A percentile compares a stretch with the other conserved stretches of the same genome.
These are phyloP conservation scores for Clarireedia monteithiana DNA, from an alignment of 2,329 filamentous ascomycete species.

Conservation along the genomic window DNA sequence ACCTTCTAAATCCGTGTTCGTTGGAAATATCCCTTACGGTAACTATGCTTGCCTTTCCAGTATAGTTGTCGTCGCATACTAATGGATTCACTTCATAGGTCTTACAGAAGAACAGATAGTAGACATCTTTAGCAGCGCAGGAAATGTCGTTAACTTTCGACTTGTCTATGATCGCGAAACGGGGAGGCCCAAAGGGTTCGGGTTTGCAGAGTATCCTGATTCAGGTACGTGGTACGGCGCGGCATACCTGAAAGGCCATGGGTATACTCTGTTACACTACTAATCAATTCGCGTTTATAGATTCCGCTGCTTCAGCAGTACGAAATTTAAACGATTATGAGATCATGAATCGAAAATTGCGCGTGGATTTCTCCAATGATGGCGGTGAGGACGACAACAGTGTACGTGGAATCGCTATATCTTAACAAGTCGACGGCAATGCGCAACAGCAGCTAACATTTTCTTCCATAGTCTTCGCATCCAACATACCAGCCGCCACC, in stretches of 20 bases:
- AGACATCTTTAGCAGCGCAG: constrained; percentile 85
- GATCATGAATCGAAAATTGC: constrained; percentile 86
- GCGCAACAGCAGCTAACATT: background rate
- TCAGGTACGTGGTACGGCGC: constrained; percentile 47
- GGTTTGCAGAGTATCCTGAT: constrained; percentile 93
- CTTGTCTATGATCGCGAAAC: constrained; percentile 95
- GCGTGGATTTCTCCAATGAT: constrained; percentile 95
- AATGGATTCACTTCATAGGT: constrained; percentile 43
- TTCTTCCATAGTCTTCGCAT: background rate
- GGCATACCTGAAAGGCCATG: background rate
- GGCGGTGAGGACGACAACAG: constrained; percentile 53
- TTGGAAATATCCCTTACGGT: constrained; percentile 83
- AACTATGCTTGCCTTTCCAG: constrained; percentile 15
- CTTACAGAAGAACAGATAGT: constrained; percentile 94
- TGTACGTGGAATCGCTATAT: constrained; percentile 14
- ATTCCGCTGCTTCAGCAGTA: constrained; percentile 84
- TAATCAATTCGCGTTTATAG: constrained; percentile 30
- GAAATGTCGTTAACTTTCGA: constrained; percentile 84
- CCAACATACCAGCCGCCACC: constrained; percentile 7
- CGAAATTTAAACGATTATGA: constrained; percentile 94
- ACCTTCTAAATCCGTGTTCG: constrained; percentile 72
- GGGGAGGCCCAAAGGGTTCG: constrained; percentile 89
- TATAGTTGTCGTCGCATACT: background rate
- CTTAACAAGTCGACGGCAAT: background rate
- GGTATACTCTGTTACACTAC: constrained; percentile 1